Evolutionary conservation across 169 alveolate genomes (phyloP).

Genomic region (Amoebophrya sp.): DNA sequence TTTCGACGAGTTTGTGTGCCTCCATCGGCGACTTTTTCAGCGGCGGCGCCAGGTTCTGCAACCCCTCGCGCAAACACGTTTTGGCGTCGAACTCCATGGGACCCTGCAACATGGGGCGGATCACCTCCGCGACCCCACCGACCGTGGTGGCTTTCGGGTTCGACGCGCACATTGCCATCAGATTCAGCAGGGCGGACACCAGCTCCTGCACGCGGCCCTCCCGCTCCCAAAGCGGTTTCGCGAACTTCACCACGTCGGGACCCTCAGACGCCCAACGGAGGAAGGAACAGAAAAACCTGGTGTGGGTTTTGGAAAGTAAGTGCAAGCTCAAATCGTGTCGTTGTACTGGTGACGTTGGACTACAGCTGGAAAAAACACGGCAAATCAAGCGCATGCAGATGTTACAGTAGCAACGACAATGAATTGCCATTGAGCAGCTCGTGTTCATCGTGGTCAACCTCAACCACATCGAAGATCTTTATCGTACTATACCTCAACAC

Average conservation of each 20-base stretch:
- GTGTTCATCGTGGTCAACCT: no score
- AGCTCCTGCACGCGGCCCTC: neutral
- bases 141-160: conserved; percentile 3
- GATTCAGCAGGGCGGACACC: neutral
- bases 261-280: conserved; percentile 8
- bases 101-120: neutral
- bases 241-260: neutral
- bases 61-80: neutral
- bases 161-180: neutral
- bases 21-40: neutral
- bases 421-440: no score
- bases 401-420: no score
- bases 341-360: no score
- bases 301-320: no score
- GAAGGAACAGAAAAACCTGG: conserved; percentile 21
- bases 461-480: no score
- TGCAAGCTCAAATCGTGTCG: no score
- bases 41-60: neutral
- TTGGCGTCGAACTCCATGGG: conserved; percentile 3
- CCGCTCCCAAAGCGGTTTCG: neutral
- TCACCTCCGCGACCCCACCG: neutral
- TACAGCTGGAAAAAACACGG: no score
- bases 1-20: neutral
- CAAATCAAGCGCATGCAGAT: no score
- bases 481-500: neutral